Conservation (phyloP, 768 basidiomycete species). For the Hemileccinum rubropunctum region DNA sequence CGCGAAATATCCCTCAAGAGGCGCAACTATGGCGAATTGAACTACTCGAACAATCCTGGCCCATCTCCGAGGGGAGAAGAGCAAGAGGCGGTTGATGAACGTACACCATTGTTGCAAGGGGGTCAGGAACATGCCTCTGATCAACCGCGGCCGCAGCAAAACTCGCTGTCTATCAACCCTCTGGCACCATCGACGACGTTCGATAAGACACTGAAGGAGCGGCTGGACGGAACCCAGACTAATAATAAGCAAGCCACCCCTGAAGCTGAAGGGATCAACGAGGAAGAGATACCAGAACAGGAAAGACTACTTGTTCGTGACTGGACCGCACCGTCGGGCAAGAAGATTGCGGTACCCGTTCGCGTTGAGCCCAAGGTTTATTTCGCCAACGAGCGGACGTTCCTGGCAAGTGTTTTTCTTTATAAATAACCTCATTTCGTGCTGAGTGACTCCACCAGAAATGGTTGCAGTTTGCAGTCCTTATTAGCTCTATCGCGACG, state of each 20-base stretch:
- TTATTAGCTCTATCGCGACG: constrained; percentile 88
- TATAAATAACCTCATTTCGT: background rate
- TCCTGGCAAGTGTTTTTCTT: constrained; percentile 62
- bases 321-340: constrained; percentile 81
- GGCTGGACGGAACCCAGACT: constrained; percentile 41
- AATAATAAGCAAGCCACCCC: constrained; percentile 21
- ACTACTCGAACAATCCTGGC: constrained; percentile 7
- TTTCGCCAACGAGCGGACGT: constrained; percentile 94
- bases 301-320: constrained; percentile 62
- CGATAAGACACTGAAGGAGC: constrained; percentile 77
- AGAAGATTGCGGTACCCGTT: constrained; percentile 91
- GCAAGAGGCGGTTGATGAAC: constrained; percentile 27
- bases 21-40: constrained; percentile 17
- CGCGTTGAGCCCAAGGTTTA: constrained; percentile 98
- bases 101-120: constrained; percentile 37
- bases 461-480: constrained; percentile 87
- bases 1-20: constrained; percentile 78
- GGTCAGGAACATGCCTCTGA: constrained; percentile 22
- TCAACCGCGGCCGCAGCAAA: constrained; percentile 17
- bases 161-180: constrained; percentile 72
- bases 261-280: constrained; percentile 36
- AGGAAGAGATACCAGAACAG: constrained; percentile 36
- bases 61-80: constrained; percentile 18
- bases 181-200: constrained; percentile 81
- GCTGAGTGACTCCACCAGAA: constrained; percentile 46